phyloP scores from a whole-genome alignment of 2,329 filamentous ascomycete genomes.

The Colletotrichum sp. region DNA sequence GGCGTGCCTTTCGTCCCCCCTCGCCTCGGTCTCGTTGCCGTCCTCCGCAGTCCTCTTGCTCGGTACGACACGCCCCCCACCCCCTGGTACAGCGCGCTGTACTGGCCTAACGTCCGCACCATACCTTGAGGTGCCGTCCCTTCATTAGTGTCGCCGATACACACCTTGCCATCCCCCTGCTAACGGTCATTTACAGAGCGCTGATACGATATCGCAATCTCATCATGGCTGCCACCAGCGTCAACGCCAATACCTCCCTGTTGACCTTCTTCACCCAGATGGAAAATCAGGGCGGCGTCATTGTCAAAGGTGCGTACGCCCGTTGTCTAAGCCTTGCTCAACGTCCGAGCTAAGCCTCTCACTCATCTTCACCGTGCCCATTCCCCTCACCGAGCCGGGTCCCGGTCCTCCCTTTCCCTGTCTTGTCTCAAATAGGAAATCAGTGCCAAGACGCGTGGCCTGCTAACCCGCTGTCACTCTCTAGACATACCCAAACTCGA shows the following conservation, averaged over 20 bases:
- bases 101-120: not conserved
- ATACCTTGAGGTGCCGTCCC: not conserved
- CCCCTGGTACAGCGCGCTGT: not conserved
- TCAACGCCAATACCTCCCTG: constrained; percentile 26
- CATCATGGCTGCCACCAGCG: constrained; percentile 40
- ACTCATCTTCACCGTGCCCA: not conserved
- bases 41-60: not conserved
- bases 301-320: constrained; percentile 50
- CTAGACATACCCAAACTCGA: constrained; percentile 76
- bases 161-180: constrained; percentile 4
- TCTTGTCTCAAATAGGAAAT: not conserved
- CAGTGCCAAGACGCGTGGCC: constrained; percentile 20
- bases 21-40: not conserved
- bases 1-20: not conserved
- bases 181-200: not conserved
- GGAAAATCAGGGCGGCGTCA: constrained; percentile 47
- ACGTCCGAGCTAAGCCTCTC: constrained; percentile 5
- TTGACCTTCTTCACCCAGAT: constrained; percentile 51
- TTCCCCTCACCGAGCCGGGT: not conserved
- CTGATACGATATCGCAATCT: constrained; percentile 10
- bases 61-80: not conserved
- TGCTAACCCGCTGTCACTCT: constrained; percentile 12
- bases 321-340: not conserved
- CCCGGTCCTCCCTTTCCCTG: not conserved
- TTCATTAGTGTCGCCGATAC: not conserved